Base-by-base conservation (phyloP, 2,329 filamentous ascomycete genomes). In the Calonectria henricotiae region DNA sequence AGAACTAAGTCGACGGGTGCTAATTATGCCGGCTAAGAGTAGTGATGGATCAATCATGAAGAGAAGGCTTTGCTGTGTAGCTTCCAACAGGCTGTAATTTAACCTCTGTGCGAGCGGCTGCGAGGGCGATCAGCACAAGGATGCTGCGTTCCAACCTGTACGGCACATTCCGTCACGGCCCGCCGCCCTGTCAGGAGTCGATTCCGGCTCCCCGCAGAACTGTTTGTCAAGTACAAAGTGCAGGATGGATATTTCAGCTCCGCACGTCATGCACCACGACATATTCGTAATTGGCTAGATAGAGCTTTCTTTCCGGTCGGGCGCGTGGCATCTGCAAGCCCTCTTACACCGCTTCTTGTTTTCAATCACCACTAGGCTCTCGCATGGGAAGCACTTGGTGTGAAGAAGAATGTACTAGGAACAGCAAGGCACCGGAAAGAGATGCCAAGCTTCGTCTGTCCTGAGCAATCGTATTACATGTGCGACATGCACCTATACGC, bases 161-260 rank as follows among this genome's bases (percentile, higher is more conserved):
- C 20, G 35, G 32, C 20, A 39, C 51, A 58, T 58, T 58, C 51
- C 32, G 51, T 39, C n/a, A 39, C 32, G 51, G 51, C 32, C 51
- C 51, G 51, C 51, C 23, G 51, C 13, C 23, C 20, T 25, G 30
- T 12, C 37, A 9, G 15, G 51, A 25, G 51, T 32, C 51, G 20
- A 9, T 11, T 58, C 51, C 51, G 51, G 17, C 51, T 58, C 51
- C 51, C 51, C 51, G 51, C 1, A 23, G 5, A 20, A 20, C 51
- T n/a, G 17, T 6, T 25, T 11, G 6, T 58, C 20, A 23, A 58
- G 32, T 15, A 23, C 12, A 39, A 39, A 58, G 32, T 58, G 32
- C 32, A 58, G 9, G 15, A 58, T 39, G 17, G 20, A 25, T 12
- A 58, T 27, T 25, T 41, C 51, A 58, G 51, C 51, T 58, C 51